A percentile compares a stretch with the other conserved stretches of the same genome.
Evolutionary conservation across 805 yeast genomes (phyloP).

Genomic region (Yamadazyma paraphyllophila): DNA sequence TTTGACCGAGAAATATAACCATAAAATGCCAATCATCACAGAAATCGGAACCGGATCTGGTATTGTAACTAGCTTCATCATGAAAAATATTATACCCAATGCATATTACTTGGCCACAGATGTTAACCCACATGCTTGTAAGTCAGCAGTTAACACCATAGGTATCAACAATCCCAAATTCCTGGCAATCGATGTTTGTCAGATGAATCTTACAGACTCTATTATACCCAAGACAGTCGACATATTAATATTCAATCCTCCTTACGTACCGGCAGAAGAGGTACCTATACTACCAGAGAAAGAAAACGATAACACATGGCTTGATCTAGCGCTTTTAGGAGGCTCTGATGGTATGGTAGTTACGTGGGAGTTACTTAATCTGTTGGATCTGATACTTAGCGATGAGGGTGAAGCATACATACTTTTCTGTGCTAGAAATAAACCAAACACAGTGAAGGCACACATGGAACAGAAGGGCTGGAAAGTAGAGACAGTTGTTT

Average conservation of each 20-base stretch:
- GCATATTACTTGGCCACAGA: slow-evolving; percentile 70
- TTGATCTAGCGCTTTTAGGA: slow-evolving; percentile 87
- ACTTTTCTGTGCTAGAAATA: slow-evolving; percentile 86
- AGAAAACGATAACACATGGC: slow-evolving; percentile 59
- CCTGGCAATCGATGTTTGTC: slow-evolving; percentile 29
- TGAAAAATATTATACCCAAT: slow-evolving; percentile 50
- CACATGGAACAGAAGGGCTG: slow-evolving; percentile 52
- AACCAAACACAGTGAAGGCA: slow-evolving; percentile 60
- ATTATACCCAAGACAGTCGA: slow-evolving; percentile 55
- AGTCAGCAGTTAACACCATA: slow-evolving; percentile 30
- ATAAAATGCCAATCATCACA: slow-evolving; percentile 52
- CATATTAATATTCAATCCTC: slow-evolving; percentile 86
- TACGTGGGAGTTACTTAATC: slow-evolving; percentile 61
- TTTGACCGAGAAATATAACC: slow-evolving; percentile 22
- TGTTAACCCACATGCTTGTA: slow-evolving; percentile 75
- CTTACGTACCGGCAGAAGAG: slow-evolving; percentile 86
- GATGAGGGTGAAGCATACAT: slow-evolving; percentile 76
- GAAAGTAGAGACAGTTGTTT: slow-evolving; percentile 50
- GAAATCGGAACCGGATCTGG: slow-evolving; percentile 96
- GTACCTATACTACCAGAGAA: slow-evolving; percentile 60
- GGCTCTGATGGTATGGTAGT: slow-evolving; percentile 89
- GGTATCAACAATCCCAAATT: slow-evolving; percentile 16
- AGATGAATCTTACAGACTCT: slow-evolving; percentile 56
- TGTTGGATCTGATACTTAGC: slow-evolving; percentile 53
- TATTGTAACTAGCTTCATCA: slow-evolving; percentile 75